Conservation (phyloP, 192 early-diverging fungal genomes). For the Gaertneriomyces semiglobifer region DNA sequence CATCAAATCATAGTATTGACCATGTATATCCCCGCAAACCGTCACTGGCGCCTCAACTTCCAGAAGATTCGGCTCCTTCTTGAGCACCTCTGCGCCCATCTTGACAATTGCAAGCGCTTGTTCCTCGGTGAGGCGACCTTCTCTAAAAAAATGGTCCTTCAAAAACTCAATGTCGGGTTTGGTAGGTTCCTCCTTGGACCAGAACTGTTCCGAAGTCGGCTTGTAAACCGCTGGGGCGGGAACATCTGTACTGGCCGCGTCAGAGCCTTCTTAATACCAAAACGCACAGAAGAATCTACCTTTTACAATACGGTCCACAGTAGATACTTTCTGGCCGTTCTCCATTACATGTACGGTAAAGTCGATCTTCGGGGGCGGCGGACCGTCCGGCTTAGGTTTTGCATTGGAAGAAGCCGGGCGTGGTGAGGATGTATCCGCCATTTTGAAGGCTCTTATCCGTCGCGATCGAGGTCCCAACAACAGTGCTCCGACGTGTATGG, state of each 20-base stretch:
- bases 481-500: too few species aligned
- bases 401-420: too few species aligned
- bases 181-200: conserved; percentile 61
- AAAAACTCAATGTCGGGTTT: conserved; percentile 81
- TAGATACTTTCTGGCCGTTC: conserved; percentile 69
- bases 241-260: conserved; percentile 41
- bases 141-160: conserved; percentile 87
- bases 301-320: conserved; percentile 72
- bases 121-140: conserved; percentile 87
- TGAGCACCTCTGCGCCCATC: conserved; percentile 76
- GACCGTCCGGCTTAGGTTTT: too few species aligned
- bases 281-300: conserved; percentile 42
- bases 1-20: conserved; percentile 97
- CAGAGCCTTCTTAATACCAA: neutral
- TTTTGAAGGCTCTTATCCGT: too few species aligned
- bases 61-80: conserved; percentile 77
- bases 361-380: conserved; percentile 53
- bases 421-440: too few species aligned
- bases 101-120: conserved; percentile 86
- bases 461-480: too few species aligned
- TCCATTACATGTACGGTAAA: conserved; percentile 73
- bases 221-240: conserved; percentile 51
- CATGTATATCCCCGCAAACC: conserved; percentile 96
- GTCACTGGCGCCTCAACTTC: conserved; percentile 91
- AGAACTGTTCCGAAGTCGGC: conserved; percentile 63